Conservation (phyloP, 2,329 filamentous ascomycete species). For the Pseudogymnoascus sp. region DNA sequence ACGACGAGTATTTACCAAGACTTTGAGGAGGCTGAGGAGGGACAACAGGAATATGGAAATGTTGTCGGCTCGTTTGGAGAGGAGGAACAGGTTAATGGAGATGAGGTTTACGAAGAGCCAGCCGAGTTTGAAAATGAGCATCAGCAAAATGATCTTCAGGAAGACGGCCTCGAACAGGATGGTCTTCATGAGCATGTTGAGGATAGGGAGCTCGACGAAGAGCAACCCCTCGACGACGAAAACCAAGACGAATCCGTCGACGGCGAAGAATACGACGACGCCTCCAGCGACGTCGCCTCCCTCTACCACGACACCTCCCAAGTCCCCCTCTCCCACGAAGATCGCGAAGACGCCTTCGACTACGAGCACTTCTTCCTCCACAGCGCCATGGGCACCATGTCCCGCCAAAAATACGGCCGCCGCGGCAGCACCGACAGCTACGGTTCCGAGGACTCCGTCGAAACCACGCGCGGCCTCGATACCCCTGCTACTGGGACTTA, state of each 20-base stretch:
- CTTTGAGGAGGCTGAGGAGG: constrained; percentile 13
- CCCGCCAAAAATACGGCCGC: constrained; percentile 40
- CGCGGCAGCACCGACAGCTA: constrained; percentile 45
- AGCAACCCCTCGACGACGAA: neutral
- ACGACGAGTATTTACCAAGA: constrained; percentile 26
- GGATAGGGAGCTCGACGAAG: neutral
- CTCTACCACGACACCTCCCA: constrained; percentile 55
- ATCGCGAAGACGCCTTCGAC: constrained; percentile 90
- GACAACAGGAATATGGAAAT: neutral
- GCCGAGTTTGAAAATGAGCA: neutral
- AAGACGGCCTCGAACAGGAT: neutral
- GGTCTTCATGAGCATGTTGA: constrained; percentile 2
- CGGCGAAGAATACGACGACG: constrained; percentile 31
- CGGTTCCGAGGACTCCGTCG: constrained; percentile 52
- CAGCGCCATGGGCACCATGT: constrained; percentile 77
- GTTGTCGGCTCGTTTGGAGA: neutral
- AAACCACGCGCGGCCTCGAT: constrained; percentile 48
- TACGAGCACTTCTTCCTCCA: constrained; percentile 95
- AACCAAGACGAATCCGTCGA: constrained; percentile 30
- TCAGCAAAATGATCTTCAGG: neutral
- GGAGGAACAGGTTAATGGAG: neutral
- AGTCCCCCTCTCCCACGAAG: constrained; percentile 70
- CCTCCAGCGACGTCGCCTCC: constrained; percentile 52
- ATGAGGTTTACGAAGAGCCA: neutral
- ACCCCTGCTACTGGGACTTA: constrained; percentile 14